Conservation (phyloP, 768 basidiomycete species). For the Tulasnella sp. region DNA sequence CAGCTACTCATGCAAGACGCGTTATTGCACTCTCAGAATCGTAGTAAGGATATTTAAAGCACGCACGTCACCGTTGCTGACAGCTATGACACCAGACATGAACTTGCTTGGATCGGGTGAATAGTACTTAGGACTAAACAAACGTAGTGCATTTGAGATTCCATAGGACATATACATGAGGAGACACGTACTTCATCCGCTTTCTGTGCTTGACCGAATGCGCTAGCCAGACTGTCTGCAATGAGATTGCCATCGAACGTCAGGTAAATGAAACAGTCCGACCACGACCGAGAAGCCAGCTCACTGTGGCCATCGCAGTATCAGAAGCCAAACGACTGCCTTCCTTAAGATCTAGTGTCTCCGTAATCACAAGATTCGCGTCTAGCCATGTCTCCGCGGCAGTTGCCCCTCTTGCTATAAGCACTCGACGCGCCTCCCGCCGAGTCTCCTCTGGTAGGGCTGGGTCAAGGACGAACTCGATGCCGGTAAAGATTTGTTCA, state of each 20-base stretch:
- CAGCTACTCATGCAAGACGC: conserved; percentile 31
- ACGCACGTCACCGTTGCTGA: conserved; percentile 48
- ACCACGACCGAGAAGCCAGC: conserved; percentile 15
- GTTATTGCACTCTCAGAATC: conserved; percentile 3
- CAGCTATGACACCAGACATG: conserved; percentile 74
- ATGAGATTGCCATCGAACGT: conserved; percentile 25
- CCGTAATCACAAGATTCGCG: conserved; percentile 46
- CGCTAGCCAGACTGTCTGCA: conserved; percentile 56
- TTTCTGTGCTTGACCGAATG: conserved; percentile 48
- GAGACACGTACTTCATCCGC: conserved; percentile 42
- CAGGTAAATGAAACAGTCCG: conserved; percentile 9
- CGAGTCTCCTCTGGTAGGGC: conserved; percentile 10
- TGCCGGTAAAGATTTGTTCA: conserved; percentile 16
- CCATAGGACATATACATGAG: not conserved
- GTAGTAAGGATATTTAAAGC: not conserved
- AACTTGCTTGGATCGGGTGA: conserved; percentile 67
- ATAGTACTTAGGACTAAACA: conserved; percentile 43
- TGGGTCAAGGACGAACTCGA: conserved; percentile 15
- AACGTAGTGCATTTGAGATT: not conserved
- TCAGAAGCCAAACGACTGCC: conserved; percentile 34
- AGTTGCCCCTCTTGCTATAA: conserved; percentile 43
- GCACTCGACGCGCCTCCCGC: conserved; percentile 36
- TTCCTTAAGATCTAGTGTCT: conserved; percentile 45
- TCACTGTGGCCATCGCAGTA: conserved; percentile 32
- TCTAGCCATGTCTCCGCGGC: conserved; percentile 27